Conservation (phyloP, 2,329 filamentous ascomycete species). For the Alternaria hordeiaustralica region DNA sequence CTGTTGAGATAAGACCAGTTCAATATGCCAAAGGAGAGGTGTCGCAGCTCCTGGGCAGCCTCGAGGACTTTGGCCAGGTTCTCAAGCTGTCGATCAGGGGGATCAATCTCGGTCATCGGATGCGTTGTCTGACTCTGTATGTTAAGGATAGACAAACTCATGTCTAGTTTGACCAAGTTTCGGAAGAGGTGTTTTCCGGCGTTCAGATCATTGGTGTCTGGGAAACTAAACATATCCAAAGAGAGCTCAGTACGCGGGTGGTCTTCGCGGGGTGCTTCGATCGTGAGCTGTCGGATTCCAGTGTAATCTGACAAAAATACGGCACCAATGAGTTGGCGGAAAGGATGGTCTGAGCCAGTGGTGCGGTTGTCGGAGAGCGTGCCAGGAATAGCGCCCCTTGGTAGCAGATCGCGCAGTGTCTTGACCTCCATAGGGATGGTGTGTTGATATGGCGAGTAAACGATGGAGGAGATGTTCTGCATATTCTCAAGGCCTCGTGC, state of each 20-base stretch:
- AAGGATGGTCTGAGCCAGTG: slow-evolving; percentile 22
- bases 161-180: slow-evolving; percentile 23
- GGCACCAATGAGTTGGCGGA: slow-evolving; percentile 38
- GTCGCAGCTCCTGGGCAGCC: slow-evolving; percentile 22
- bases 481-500: slow-evolving; percentile 30
- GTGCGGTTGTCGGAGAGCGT: background rate
- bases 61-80: slow-evolving; percentile 26
- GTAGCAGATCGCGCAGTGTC: slow-evolving; percentile 28
- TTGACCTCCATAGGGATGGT: slow-evolving; percentile 28
- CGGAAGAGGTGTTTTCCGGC: slow-evolving; percentile 32
- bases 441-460: slow-evolving; percentile 34
- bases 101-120: background rate
- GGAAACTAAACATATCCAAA: slow-evolving; percentile 27
- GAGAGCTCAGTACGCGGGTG: slow-evolving; percentile 19
- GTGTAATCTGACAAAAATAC: slow-evolving; percentile 27
- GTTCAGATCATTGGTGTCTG: slow-evolving; percentile 15
- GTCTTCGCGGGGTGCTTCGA: background rate
- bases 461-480: slow-evolving; percentile 31
- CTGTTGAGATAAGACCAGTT: slow-evolving; percentile 6
- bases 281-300: slow-evolving; percentile 29
- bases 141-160: slow-evolving; percentile 17
- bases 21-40: slow-evolving; percentile 25
- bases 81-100: slow-evolving; percentile 5
- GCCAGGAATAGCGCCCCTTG: slow-evolving; percentile 7
- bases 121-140: background rate